Evolutionary conservation across 2,329 filamentous ascomycete genomes (phyloP), one percentile per base, ranked within the genome.

Genomic region (Fusarium domesticum): DNA sequence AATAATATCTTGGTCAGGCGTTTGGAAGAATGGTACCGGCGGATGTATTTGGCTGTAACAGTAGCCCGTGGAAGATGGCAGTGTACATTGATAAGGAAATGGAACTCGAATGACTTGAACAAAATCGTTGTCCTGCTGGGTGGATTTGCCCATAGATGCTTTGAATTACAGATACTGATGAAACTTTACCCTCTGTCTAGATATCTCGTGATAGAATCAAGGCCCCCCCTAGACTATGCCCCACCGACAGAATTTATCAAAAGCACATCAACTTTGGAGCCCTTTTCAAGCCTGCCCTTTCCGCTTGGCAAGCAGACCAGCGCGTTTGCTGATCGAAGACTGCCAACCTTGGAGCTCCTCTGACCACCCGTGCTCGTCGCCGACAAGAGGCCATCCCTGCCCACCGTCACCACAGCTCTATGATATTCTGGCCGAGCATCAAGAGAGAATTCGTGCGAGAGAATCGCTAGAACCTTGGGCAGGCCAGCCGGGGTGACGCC

Each of bases 341-440:
- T 97, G 0, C 90, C 89, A 3, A 98, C 90, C 50, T 83, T 80
- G 14, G 88, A 95, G 65, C 92, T 97, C 39, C 93, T 77, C 71
- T 98, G 93, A 3, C 85, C 83, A 6, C 93, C 93, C 0, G 93
- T 98, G 60, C 89, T 96, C 20, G 72, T 80, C 0, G 90, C 93
- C 47, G 80, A 73, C 37, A 97, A 66, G 7, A 71, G 58, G 0
- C 91, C 91, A 57, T 91, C 84, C 10, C 68, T 74, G 0, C 75
- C 77, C 2, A 82, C 80, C 0, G 73, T 75, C 3, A 96, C 82
- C 2, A 89, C 70, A 0, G 84, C 90, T n/a, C 93, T 85, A 64
- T 96, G 92, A 66, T 95, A 98, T 64, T 98, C 93, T 0, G 85
- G 84, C 43, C 93, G 75, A n/a, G 75, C 76, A 66, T 98, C 93